Conservation (phyloP, 305 asterid genomes). For the Plantago lanceolata region DNA sequence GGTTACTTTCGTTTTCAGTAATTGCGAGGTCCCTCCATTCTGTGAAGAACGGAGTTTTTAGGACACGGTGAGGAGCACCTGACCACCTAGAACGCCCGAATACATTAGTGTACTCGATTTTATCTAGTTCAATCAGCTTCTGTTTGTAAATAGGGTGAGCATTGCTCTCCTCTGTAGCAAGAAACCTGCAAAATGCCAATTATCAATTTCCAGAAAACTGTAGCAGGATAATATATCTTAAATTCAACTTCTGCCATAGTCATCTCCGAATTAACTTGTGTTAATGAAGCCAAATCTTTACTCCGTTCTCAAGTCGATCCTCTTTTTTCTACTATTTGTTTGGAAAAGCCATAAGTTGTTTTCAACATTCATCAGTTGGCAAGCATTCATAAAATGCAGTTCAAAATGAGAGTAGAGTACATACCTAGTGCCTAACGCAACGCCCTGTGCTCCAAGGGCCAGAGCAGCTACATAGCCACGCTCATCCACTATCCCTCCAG, state of each 20-base stretch:
- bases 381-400: neutral
- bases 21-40: slow-evolving; percentile 65
- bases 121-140: slow-evolving; percentile 56
- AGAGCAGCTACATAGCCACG: slow-evolving; percentile 94
- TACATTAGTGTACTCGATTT: slow-evolving; percentile 69
- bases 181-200: slow-evolving; percentile 39
- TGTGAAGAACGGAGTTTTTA: slow-evolving; percentile 62
- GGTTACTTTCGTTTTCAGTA: slow-evolving; percentile 61
- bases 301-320: too few species aligned
- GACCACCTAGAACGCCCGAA: slow-evolving; percentile 98
- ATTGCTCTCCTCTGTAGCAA: slow-evolving; percentile 76
- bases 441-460: slow-evolving; percentile 88
- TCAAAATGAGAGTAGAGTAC: slow-evolving; percentile 11
- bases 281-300: too few species aligned
- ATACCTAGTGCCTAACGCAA: slow-evolving; percentile 83
- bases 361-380: neutral
- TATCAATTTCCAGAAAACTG: neutral
- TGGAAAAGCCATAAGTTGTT: neutral
- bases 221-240: neutral
- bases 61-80: slow-evolving; percentile 78
- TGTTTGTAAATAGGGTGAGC: slow-evolving; percentile 82
- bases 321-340: too few species aligned
- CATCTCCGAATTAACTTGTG: neutral
- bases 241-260: neutral
- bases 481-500: slow-evolving; percentile 87